Base-by-base conservation (phyloP, 2,329 filamentous ascomycete genomes). In the Hymenoscyphus repandus region DNA sequence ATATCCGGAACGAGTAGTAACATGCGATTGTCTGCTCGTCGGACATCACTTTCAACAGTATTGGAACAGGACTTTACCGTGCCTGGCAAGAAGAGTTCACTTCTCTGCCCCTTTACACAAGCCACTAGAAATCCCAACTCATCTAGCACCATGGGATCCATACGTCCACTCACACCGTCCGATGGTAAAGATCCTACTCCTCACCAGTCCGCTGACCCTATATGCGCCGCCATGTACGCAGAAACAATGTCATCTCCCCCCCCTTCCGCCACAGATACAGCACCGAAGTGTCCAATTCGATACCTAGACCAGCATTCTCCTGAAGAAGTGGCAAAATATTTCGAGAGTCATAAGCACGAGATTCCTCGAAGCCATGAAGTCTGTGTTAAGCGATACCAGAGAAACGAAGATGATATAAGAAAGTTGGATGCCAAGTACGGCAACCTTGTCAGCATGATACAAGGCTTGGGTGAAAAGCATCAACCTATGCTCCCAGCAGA, bases 281-380 rank as follows among this genome's bases (percentile, higher is more conserved):
- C 75, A 15, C 74, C 80, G 50, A 90, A 90, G 65, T 97, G 92
- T 68, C 92, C 92, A 2, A 97, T 97, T 53, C 87, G 92, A 43
- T 96, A 87, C 71, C 75, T 96, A 65, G 86, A 96, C 68, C 86
- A 95, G 67, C 91, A 96, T 65, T 90, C 90, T 2, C 89, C 92
- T 1, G 89, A 96, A 71, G 91, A 96, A 66, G 85, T 97, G 55
- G 92, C 92, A 12, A 82, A 87, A 63, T 97, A 96, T 68, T 90
- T 97, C 64, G 89, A 96, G 68, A 90, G 85, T 47, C 91, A 96
- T 72, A 96, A 96, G 68, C 91, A 97, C 69, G 88, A 96, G 68
- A 80, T 97, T 48, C 92, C 92, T 9, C 82, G 92, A 61, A 96
- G 90, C 66, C 92, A 97, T 69, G 90, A 95, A 66, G 81, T 96